These are phyloP conservation scores for Diplodia intermedia DNA, from an alignment of 2,329 filamentous ascomycete species.

Conservation along the genomic window DNA sequence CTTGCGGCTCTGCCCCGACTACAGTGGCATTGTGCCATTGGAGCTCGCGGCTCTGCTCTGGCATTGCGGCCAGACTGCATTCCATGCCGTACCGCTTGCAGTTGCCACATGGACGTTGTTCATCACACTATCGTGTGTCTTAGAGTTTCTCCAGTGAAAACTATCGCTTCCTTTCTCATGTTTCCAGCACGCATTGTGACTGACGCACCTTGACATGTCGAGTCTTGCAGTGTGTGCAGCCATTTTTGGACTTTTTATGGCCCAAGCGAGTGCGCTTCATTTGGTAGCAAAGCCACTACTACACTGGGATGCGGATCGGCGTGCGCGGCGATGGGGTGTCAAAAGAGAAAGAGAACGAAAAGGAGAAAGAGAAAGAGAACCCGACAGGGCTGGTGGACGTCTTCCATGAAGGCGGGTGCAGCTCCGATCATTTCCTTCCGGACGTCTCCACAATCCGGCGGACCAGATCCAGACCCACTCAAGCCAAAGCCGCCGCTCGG, in stretches of 20 bases:
- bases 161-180: too few relatives aligned
- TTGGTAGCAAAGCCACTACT: background rate
- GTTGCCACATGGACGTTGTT: conserved; percentile 9
- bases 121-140: conserved; percentile 13
- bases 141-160: background rate
- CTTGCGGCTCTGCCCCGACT: background rate
- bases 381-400: background rate
- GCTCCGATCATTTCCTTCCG: background rate
- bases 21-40: conserved; percentile 1
- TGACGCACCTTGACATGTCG: conserved; percentile 47
- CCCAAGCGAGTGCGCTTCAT: conserved; percentile 4
- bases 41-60: background rate
- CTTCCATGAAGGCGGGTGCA: background rate
- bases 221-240: conserved; percentile 48
- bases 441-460: background rate
- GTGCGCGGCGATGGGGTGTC: too few relatives aligned
- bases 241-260: conserved; percentile 47
- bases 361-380: conserved; percentile 11
- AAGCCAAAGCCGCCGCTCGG: background rate
- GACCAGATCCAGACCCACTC: background rate
- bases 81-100: conserved; percentile 1
- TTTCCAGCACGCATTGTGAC: too few relatives aligned
- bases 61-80: background rate
- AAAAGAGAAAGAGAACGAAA: background rate
- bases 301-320: too few relatives aligned